Conservation (phyloP, 192 early-diverging fungal genomes). For the Coemansia pectinata region DNA sequence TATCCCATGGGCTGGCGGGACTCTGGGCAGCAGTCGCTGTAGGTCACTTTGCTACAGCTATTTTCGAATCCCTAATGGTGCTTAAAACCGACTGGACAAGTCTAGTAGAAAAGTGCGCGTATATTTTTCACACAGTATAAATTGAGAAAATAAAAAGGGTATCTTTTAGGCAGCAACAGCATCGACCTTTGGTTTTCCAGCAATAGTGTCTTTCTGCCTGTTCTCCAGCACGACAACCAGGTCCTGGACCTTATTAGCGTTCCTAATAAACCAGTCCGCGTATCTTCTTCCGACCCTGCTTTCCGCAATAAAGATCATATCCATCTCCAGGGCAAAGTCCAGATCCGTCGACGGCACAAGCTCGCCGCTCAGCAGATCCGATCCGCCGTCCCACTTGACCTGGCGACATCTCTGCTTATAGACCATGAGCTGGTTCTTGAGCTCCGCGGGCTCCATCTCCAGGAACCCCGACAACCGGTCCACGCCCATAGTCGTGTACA, state of each 20-base stretch:
- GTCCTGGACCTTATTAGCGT: slow-evolving; percentile 83
- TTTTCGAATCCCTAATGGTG: slow-evolving; percentile 22
- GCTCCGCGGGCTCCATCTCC: slow-evolving; percentile 79
- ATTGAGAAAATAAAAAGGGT: not conserved
- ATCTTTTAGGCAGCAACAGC: not conserved
- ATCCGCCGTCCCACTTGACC: slow-evolving; percentile 75
- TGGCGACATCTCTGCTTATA: slow-evolving; percentile 95
- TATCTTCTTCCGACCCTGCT: slow-evolving; percentile 89
- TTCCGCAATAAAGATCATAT: slow-evolving; percentile 95
- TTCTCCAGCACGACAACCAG: slow-evolving; percentile 43
- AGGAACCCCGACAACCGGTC: slow-evolving; percentile 87
- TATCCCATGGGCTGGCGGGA: slow-evolving; percentile 63
- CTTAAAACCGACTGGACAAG: slow-evolving; percentile 35
- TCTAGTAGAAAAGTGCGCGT: slow-evolving; percentile 28
- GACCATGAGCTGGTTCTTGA: slow-evolving; percentile 84
- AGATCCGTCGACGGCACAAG: slow-evolving; percentile 78
- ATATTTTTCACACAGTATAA: slow-evolving; percentile 2
- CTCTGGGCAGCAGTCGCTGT: slow-evolving; percentile 64
- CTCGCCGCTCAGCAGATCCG: slow-evolving; percentile 83
- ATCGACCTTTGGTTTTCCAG: slow-evolving; percentile 21
- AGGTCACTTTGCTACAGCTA: slow-evolving; percentile 34
- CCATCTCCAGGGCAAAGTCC: slow-evolving; percentile 92
- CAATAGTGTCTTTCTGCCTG: slow-evolving; percentile 39
- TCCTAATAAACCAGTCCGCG: slow-evolving; percentile 95
- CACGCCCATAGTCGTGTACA: slow-evolving; percentile 91